Evolutionary conservation across 768 basidiomycete species (phyloP), one percentile per base, ranked within the genome.

Genomic region (Porphyrellus cyaneotinctus): DNA sequence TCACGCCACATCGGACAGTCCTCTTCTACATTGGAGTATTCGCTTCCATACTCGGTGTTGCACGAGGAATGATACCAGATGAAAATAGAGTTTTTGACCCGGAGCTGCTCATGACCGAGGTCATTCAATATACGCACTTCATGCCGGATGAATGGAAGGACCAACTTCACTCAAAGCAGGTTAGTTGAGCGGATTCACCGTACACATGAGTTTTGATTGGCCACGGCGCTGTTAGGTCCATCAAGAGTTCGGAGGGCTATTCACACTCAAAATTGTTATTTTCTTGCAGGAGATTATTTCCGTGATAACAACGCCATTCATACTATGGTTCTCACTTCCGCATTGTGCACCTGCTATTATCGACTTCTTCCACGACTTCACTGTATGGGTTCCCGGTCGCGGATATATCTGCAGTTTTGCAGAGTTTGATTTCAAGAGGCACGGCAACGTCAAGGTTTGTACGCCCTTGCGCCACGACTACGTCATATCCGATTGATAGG

Each of bases 331-430:
- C 71, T 91, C 95, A 5, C 78, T 99, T 3, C 95, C 97, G 0
- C 74, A 74, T 2, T 97, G 93, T 66, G 90, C 95, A 2, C 87
- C 90, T 10, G 87, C 86, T 0, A 88, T 98, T 59, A 81, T 99
- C 55, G 97, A 99, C 66, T 98, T 99, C 67, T 98, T 99, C 81
- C 84, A 95, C 30, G 95, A 98, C 69, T 99, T 97, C 66, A 88
- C 93, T 0, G 88, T 99, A 1, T 95, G 98, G 68, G 88, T 99
- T 20, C 95, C 97, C 54, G 92, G 95, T 0, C 79, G 97, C 2
- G 97, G 97, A 6, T 95, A 97, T 63, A 90, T 99, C 18, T 98
- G 97, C 65, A 94, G 91, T 51, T 99, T 98, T 69, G 97, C 97
- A 4, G 95, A 95, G 54, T 99, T 99, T 67, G 95, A 98, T 68